Conservation (phyloP, 208 protist species). For the Leishmania turanica region DNA sequence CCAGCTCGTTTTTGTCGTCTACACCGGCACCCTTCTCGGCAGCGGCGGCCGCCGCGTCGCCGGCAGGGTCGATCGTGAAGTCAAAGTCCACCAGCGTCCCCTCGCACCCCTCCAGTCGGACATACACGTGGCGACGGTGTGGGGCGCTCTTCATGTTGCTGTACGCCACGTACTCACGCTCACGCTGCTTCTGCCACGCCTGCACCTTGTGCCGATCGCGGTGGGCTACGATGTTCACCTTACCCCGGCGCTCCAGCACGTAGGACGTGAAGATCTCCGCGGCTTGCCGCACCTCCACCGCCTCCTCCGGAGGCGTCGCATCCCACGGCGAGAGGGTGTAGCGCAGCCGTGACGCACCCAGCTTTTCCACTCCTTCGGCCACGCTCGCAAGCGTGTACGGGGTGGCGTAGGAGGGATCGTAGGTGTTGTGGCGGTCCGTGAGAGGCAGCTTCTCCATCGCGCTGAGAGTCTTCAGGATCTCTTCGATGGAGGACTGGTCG, state of each 20-base stretch:
- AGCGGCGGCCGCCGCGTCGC: conserved; percentile 13
- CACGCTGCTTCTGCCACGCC: conserved; percentile 69
- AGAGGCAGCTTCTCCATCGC: conserved; percentile 81
- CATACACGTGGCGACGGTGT: conserved; percentile 83
- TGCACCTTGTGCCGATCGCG: conserved; percentile 58
- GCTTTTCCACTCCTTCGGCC: conserved; percentile 54
- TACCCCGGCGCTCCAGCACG: conserved; percentile 75
- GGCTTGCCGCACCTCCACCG: conserved; percentile 68
- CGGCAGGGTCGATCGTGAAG: conserved; percentile 57
- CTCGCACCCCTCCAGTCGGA: conserved; percentile 86
- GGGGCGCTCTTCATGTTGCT: conserved; percentile 47
- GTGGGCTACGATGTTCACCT: conserved; percentile 57
- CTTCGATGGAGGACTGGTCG: conserved; percentile 80
- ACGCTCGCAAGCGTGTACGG: conserved; percentile 81
- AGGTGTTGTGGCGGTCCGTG: conserved; percentile 73
- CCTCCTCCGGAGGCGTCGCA: conserved; percentile 76
- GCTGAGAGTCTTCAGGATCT: conserved; percentile 69
- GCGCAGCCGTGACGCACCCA: conserved; percentile 60
- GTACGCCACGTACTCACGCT: conserved; percentile 81
- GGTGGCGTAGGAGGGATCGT: conserved; percentile 48
- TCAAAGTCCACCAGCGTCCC: conserved; percentile 87
- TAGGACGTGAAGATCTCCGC: conserved; percentile 85
- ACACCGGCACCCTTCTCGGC: not conserved
- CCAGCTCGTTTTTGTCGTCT: not conserved
- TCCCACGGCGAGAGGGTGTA: conserved; percentile 88